Percentiles rank a stretch among this genome's conserved stretches.
phyloP scores from a whole-genome alignment of 768 basidiomycete species.

The Russula dissimulans region DNA sequence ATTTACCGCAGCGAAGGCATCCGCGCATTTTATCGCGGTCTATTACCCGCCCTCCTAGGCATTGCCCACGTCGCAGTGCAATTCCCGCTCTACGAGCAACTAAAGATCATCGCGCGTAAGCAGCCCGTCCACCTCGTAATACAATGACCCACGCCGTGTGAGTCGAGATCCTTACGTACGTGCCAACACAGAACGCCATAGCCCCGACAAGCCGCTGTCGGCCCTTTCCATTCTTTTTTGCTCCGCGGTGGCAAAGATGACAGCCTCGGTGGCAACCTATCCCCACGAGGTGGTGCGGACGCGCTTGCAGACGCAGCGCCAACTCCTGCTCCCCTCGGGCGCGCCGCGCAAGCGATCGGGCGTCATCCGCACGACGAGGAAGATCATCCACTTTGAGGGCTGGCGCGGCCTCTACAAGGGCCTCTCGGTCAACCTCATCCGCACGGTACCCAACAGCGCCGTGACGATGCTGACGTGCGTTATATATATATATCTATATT shows the following conservation, averaged over 20 bases:
- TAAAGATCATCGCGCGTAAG: constrained; percentile 82
- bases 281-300: constrained; percentile 99
- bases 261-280: constrained; percentile 90
- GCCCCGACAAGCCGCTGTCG: constrained; percentile 33
- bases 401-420: constrained; percentile 90
- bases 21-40: constrained; percentile 87
- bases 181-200: constrained; percentile 9
- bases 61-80: constrained; percentile 95
- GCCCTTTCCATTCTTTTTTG: constrained; percentile 69
- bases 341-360: constrained; percentile 55
- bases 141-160: background rate
- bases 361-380: constrained; percentile 61
- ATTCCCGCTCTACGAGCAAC: constrained; percentile 91
- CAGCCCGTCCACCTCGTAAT: background rate
- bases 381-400: constrained; percentile 73
- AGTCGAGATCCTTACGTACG: background rate
- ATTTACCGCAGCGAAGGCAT: constrained; percentile 88
- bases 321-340: constrained; percentile 38
- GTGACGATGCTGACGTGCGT: constrained; percentile 91
- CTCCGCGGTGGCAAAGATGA: constrained; percentile 93
- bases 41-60: constrained; percentile 87
- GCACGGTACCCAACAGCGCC: constrained; percentile 94
- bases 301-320: constrained; percentile 80
- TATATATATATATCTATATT: background rate
- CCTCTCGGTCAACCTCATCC: constrained; percentile 83